These are phyloP conservation scores for Trametes hirsuta DNA, from an alignment of 1,284 basidiomycete species.

Conservation along the genomic window DNA sequence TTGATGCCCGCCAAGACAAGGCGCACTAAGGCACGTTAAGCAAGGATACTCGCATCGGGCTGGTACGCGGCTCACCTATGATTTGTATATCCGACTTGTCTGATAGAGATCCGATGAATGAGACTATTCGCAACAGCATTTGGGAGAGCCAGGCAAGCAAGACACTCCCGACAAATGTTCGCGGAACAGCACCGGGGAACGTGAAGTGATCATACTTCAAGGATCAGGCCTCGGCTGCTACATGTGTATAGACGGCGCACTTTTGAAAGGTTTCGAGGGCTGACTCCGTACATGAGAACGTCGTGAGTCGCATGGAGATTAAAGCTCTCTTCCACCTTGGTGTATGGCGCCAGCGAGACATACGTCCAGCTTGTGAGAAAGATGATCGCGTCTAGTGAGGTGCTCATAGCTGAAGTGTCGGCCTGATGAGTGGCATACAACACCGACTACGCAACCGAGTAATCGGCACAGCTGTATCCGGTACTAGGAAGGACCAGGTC, in stretches of 20 bases:
- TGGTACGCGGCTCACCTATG: slow-evolving; percentile 47
- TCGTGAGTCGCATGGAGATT: slow-evolving; percentile 94
- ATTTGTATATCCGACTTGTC: slow-evolving; percentile 68
- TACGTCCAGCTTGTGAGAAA: slow-evolving; percentile 63
- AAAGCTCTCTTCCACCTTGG: slow-evolving; percentile 98
- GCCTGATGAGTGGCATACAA: background rate
- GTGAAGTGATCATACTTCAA: slow-evolving; percentile 87
- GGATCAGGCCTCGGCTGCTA: background rate
- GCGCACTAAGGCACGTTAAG: slow-evolving; percentile 55
- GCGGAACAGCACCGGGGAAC: slow-evolving; percentile 90
- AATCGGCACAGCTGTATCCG: too few species aligned
- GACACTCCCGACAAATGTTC: slow-evolving; percentile 82
- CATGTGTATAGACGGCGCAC: slow-evolving; percentile 42
- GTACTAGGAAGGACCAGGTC: too few species aligned
- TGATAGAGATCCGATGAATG: slow-evolving; percentile 44
- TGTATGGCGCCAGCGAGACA: slow-evolving; percentile 82
- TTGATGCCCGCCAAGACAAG: slow-evolving; percentile 75
- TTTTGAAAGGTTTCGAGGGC: slow-evolving; percentile 45
- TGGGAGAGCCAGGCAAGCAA: slow-evolving; percentile 57
- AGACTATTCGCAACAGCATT: slow-evolving; percentile 48
- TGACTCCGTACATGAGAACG: slow-evolving; percentile 76
- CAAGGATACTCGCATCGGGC: too few species aligned
- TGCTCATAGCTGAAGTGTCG: slow-evolving; percentile 35
- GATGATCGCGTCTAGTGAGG: slow-evolving; percentile 57
- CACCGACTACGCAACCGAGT: too few species aligned